Conservation (phyloP, 371 early-diverging fungal genomes). For the Fennellomyces sp. region DNA sequence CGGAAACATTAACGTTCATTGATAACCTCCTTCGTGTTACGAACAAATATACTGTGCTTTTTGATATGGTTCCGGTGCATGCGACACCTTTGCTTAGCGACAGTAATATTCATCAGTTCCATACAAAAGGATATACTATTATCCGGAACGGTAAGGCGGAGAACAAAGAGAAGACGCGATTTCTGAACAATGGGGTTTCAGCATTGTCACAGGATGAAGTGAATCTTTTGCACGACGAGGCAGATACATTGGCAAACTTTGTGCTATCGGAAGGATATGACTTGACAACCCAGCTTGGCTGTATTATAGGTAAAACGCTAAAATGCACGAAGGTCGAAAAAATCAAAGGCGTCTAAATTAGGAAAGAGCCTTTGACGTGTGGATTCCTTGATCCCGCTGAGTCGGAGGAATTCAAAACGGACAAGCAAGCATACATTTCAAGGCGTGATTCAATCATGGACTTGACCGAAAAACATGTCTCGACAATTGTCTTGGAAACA, state of each 20-base stretch:
- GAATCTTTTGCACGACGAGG: slow-evolving; percentile 40
- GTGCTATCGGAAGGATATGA: slow-evolving; percentile 47
- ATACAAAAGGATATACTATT: slow-evolving; percentile 13
- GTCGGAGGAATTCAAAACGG: slow-evolving; percentile 21
- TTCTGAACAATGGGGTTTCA: slow-evolving; percentile 3
- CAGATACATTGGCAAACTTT: slow-evolving; percentile 54
- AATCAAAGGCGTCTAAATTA: not conserved
- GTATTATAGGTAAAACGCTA: slow-evolving; percentile 44
- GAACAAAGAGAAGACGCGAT: not conserved
- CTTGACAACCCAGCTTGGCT: slow-evolving; percentile 49
- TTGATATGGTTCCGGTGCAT: no score
- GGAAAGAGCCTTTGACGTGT: slow-evolving; percentile 52
- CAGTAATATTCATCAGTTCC: slow-evolving; percentile 25
- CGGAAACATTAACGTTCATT: no score
- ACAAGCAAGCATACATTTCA: slow-evolving; percentile 22
- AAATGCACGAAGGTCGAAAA: not conserved
- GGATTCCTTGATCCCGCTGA: slow-evolving; percentile 40
- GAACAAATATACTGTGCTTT: no score
- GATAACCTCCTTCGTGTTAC: no score
- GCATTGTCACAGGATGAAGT: slow-evolving; percentile 32
- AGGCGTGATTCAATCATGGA: slow-evolving; percentile 31
- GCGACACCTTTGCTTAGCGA: not conserved
- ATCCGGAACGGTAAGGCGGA: slow-evolving; percentile 9
- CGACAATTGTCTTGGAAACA: slow-evolving; percentile 30
- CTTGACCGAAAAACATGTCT: slow-evolving; percentile 9